Conservation (phyloP, 2,329 filamentous ascomycete genomes). For the Xylaria multiplex region DNA sequence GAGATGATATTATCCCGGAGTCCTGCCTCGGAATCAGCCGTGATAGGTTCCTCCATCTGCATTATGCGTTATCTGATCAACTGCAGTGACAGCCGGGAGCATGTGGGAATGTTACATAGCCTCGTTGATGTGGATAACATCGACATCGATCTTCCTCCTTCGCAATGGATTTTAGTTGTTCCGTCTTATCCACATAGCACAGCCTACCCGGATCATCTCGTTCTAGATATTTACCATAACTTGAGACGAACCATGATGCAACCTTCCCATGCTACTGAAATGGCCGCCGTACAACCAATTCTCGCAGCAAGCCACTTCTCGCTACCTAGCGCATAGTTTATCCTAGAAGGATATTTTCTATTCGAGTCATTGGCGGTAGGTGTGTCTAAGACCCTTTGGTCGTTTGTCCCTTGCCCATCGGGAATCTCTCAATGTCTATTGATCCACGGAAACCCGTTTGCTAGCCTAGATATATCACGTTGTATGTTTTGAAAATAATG, state of each 20-base stretch:
- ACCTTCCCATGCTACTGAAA: background rate
- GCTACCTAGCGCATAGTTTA: background rate
- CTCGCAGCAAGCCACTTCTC: background rate
- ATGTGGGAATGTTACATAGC: constrained; percentile 17
- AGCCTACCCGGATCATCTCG: background rate
- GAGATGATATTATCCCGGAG: constrained; percentile 20
- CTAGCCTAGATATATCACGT: background rate
- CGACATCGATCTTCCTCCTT: background rate
- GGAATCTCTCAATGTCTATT: background rate
- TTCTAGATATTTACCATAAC: background rate
- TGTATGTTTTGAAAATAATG: no score
- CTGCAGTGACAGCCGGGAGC: constrained; percentile 22
- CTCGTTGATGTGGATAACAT: constrained; percentile 8
- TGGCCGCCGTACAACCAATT: constrained; percentile 4
- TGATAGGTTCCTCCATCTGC: constrained; percentile 21
- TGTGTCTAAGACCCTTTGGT: constrained; percentile 14
- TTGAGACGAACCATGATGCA: background rate
- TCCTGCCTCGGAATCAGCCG: constrained; percentile 5
- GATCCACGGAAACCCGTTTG: background rate
- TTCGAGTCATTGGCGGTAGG: background rate
- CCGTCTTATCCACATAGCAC: background rate
- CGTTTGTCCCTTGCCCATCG: background rate
- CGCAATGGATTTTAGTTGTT: constrained; percentile 10
- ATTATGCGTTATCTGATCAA: constrained; percentile 15
- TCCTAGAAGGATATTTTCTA: background rate